Conservation (phyloP, 164 flowering plant species). For the Magnolia kwangsiensis region DNA sequence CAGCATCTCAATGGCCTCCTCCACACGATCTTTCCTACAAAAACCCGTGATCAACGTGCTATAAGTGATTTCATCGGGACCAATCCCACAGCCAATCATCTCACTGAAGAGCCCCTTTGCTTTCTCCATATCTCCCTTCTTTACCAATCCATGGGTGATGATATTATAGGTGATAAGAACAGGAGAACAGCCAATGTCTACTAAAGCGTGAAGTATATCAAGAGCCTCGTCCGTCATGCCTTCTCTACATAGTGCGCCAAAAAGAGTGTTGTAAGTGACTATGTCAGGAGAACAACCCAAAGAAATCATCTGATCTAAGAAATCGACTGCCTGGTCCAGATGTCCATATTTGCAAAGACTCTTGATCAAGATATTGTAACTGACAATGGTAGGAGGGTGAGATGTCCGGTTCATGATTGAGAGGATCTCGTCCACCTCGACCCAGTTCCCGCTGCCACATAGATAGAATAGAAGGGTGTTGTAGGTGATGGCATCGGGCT, state of each 20-base stretch:
- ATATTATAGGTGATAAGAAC: constrained; percentile 62
- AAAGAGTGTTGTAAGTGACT: constrained; percentile 72
- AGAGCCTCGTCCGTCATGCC: constrained; percentile 62
- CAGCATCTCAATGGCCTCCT: constrained; percentile 57
- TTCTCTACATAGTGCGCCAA: constrained; percentile 65
- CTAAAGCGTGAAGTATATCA: constrained; percentile 39
- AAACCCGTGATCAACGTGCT: constrained; percentile 61
- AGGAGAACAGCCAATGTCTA: constrained; percentile 42
- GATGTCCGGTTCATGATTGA: constrained; percentile 50
- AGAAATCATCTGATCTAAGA: constrained; percentile 54
- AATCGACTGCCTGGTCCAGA: constrained; percentile 70
- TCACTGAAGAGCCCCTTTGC: constrained; percentile 44
- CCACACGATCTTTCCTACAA: constrained; percentile 40
- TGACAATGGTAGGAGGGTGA: constrained; percentile 52
- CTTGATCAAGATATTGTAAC: constrained; percentile 78
- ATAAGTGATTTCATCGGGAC: constrained; percentile 72
- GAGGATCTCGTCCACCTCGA: constrained; percentile 59
- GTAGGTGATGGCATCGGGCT: constrained; percentile 66
- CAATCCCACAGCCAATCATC: constrained; percentile 50
- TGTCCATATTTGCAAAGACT: constrained; percentile 66
- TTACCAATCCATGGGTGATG: constrained; percentile 65
- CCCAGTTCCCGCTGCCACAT: constrained; percentile 54
- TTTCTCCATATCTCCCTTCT: constrained; percentile 50
- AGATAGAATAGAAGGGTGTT: constrained; percentile 77
- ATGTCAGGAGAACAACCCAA: constrained; percentile 54